A percentile compares a stretch with the other conserved stretches of the same genome.
These are phyloP conservation scores for Populus ilicifolia DNA, from an alignment of 345 rosid genomes.

Conservation along the genomic window DNA sequence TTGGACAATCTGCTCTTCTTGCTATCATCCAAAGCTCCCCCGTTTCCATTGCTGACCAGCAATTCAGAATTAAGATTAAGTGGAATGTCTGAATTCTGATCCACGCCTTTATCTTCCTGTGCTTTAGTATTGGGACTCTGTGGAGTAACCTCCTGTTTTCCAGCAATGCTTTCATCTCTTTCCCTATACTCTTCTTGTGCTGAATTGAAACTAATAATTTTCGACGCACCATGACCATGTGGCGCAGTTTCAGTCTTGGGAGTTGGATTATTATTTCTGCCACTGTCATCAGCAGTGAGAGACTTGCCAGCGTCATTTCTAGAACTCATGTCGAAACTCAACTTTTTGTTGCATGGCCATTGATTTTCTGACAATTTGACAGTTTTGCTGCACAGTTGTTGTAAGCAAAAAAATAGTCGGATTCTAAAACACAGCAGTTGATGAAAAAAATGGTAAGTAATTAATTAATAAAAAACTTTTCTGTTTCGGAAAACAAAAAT, in stretches of 20 bases:
- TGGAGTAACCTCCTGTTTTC: conserved; percentile 17
- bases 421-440: neutral
- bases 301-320: too few relatives aligned
- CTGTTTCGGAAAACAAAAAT: too few relatives aligned
- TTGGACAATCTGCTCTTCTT: conserved; percentile 51
- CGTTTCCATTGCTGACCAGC: conserved; percentile 45
- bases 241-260: too few relatives aligned
- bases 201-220: conserved; percentile 31
- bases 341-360: too few relatives aligned
- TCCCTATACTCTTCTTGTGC: conserved; percentile 42
- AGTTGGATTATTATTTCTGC: too few relatives aligned
- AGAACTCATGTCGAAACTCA: too few relatives aligned
- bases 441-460: neutral
- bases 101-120: conserved; percentile 33
- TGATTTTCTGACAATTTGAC: neutral
- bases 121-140: neutral
- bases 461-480: neutral
- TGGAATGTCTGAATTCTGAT: conserved; percentile 31
- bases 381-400: neutral
- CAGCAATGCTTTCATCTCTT: conserved; percentile 37
- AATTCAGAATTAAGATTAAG: conserved; percentile 30
- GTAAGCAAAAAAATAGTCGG: neutral
- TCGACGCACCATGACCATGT: conserved; percentile 34
- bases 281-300: too few relatives aligned
- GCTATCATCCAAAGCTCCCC: conserved; percentile 43